Evolutionary conservation across 2,329 filamentous ascomycete genomes (phyloP).

Genomic region (Epichloe scottii): DNA sequence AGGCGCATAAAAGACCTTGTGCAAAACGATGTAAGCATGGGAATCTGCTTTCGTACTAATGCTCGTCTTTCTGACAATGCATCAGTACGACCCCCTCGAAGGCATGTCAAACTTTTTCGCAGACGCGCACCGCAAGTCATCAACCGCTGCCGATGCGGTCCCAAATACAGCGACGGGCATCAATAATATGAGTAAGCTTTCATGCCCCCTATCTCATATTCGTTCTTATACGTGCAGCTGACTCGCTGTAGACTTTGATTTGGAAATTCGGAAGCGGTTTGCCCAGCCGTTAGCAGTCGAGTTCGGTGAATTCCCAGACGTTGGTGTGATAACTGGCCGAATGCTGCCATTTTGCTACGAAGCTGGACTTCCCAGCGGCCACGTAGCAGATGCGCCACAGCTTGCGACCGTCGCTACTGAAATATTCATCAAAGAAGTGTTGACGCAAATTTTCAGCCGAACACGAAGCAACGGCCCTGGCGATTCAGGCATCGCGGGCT

Average conservation of each 20-base stretch:
- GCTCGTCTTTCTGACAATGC: slow-evolving; percentile 9
- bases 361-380: slow-evolving; percentile 46
- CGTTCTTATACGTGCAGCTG: slow-evolving; percentile 5
- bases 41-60: not conserved
- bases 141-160: slow-evolving; percentile 46
- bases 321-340: slow-evolving; percentile 46
- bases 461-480: slow-evolving; percentile 54
- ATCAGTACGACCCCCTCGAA: slow-evolving; percentile 42
- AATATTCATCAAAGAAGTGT: slow-evolving; percentile 53
- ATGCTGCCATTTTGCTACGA: slow-evolving; percentile 61
- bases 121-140: slow-evolving; percentile 34
- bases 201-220: not conserved
- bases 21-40: slow-evolving; percentile 40
- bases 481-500: slow-evolving; percentile 47
- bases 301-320: slow-evolving; percentile 57
- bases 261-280: slow-evolving; percentile 56
- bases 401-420: slow-evolving; percentile 55
- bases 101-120: slow-evolving; percentile 38
- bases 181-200: slow-evolving; percentile 62
- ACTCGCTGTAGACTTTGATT: slow-evolving; percentile 41
- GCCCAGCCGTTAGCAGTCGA: slow-evolving; percentile 52
- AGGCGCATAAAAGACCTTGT: slow-evolving; percentile 53
- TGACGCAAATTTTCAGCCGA: slow-evolving; percentile 50
- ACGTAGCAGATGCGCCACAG: slow-evolving; percentile 46
- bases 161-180: slow-evolving; percentile 56